Percentiles rank a stretch among this genome's conserved stretches.
phyloP scores from a whole-genome alignment of 2,329 filamentous ascomycete species.

The Gremmenia infestans region DNA sequence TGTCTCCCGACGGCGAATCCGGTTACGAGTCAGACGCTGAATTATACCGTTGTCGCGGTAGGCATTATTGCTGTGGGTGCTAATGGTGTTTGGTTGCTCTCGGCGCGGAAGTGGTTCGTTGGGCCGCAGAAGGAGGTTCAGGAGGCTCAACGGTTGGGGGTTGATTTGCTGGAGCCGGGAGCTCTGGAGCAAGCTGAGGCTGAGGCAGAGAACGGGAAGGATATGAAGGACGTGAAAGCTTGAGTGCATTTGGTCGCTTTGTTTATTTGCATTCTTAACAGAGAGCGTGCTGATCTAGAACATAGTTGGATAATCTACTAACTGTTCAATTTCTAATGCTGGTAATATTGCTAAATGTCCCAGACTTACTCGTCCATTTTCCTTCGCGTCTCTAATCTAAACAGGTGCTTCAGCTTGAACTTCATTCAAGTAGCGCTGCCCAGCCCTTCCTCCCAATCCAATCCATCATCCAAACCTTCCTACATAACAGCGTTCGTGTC shows the following conservation, averaged over 20 bases:
- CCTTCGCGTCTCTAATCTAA: no score
- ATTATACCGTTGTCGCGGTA: slow-evolving; percentile 55
- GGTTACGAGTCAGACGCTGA: slow-evolving; percentile 50
- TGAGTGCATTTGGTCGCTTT: neutral
- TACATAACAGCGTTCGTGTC: no score
- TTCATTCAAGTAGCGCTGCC: no score
- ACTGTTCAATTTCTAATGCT: no score
- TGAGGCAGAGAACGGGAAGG: slow-evolving; percentile 7
- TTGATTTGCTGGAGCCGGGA: slow-evolving; percentile 36
- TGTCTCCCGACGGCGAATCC: slow-evolving; percentile 52
- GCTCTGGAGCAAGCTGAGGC: slow-evolving; percentile 23
- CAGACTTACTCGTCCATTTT: no score
- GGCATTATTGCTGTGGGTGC: slow-evolving; percentile 48
- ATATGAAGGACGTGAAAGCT: neutral
- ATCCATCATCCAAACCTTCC: no score
- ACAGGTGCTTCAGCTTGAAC: no score
- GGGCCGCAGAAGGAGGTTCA: slow-evolving; percentile 50
- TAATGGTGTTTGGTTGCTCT: slow-evolving; percentile 45
- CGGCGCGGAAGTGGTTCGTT: slow-evolving; percentile 50
- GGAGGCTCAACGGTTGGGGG: slow-evolving; percentile 43
- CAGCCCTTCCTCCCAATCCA: no score
- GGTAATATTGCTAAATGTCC: no score
- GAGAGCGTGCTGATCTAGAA: no score
- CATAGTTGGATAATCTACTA: no score
- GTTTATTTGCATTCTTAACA: no score